phyloP scores from a whole-genome alignment of 495 filamentous ascomycete species.

The Trichoderma orchidacearum region DNA sequence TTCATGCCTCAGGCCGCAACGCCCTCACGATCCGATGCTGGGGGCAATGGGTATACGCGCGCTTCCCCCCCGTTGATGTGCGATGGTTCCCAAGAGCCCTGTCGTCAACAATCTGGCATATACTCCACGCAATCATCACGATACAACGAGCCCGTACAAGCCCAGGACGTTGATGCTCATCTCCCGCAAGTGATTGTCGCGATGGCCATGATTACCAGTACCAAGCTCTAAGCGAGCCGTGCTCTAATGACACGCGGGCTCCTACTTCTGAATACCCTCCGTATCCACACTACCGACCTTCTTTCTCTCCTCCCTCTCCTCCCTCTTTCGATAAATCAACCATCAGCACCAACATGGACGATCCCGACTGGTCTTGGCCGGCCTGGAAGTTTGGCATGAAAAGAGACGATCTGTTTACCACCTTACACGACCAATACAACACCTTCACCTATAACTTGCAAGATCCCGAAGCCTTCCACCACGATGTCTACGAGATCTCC shows the following conservation, averaged over 20 bases:
- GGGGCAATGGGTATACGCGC: slow-evolving; percentile 1
- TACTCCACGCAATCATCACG: neutral
- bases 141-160: neutral
- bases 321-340: neutral
- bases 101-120: neutral
- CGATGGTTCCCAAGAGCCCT: neutral
- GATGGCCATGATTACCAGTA: neutral
- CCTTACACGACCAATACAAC: slow-evolving; percentile 27
- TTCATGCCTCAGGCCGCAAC: neutral
- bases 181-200: neutral
- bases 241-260: neutral
- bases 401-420: slow-evolving; percentile 23
- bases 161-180: neutral
- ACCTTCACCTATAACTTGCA: slow-evolving; percentile 21
- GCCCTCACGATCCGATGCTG: neutral
- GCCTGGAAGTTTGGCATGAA: slow-evolving; percentile 34
- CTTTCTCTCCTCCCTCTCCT: neutral
- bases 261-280: no score
- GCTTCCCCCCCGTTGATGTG: neutral
- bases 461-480: slow-evolving; percentile 26
- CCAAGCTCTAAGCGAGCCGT: neutral
- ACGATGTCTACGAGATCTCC: slow-evolving; percentile 31
- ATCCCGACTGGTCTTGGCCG: slow-evolving; percentile 30
- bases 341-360: slow-evolving; percentile 25
- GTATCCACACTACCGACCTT: no score